Evolutionary conservation across 1,284 basidiomycete species (phyloP), one percentile per base, ranked within the genome.

Genomic region (Porogramme epimiltina): DNA sequence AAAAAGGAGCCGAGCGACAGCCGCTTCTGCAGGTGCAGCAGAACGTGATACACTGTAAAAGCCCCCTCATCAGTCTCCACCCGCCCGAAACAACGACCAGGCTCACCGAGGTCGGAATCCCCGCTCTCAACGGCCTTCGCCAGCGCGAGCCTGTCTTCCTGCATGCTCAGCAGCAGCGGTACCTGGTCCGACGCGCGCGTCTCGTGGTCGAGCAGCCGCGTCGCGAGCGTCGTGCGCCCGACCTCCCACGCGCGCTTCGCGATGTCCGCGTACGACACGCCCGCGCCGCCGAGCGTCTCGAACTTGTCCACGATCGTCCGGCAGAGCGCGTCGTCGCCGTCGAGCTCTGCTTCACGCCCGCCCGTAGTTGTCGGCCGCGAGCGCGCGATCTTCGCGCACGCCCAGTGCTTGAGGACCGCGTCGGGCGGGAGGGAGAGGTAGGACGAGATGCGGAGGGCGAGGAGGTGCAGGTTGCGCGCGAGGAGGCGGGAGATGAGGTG

Each of bases 141-240:
- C 25, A 99, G 74, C 4, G 96, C 97, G 3, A 95, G 71, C 54
- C 84, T 84, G 66, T 98, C 93, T 69, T 98, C 92, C 62, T 95
- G 93, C 97, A 99, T 99, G 51, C 82, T 84, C 23, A 98, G 75
- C 47, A 99, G 71, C 16, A 99, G 76, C 0, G 95, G 95, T 2
- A 99, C 95, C 66, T 98, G 95, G 68, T 98, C 93, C 0, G 91
- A 93, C 1, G 94, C 91, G 56, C 86, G 81, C 2, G 86, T 78
- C 69, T 99, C 97, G 66, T 95, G 83, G 59, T 98, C 94, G 18
- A 99, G 77, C n/a, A 99, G 77, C 89, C 90, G 91, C 0, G 95
- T 98, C 1, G 96, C 97, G 33, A 99, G 74, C 36, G 86, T 82
- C 0, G 82, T 80, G 43, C 94, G 74, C 0, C 97, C 96, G 2